These are phyloP conservation scores for Pseudogymnoascus sp. DNA, from an alignment of 2,329 filamentous ascomycete genomes.

Conservation along the genomic window DNA sequence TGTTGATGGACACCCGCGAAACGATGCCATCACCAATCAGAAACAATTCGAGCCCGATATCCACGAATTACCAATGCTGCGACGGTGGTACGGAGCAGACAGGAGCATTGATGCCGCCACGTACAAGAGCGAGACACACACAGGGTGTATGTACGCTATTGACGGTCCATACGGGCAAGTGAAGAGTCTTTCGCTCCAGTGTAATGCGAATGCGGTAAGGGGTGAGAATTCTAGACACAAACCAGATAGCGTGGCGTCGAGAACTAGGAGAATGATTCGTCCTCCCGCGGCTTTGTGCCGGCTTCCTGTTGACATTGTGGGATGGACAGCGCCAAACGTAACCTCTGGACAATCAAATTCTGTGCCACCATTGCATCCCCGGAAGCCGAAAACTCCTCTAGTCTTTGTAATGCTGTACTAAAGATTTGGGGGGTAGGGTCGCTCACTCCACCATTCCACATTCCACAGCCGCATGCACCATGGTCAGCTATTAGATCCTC, in stretches of 20 bases:
- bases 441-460: background rate
- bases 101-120: background rate
- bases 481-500: background rate
- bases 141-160: background rate
- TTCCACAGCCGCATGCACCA: conserved; percentile 6
- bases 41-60: background rate
- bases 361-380: background rate
- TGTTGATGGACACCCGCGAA: background rate
- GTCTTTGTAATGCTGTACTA: conserved; percentile 3
- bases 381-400: background rate
- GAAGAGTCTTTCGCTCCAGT: background rate
- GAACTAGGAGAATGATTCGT: background rate
- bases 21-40: conserved; percentile 5
- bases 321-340: background rate
- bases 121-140: background rate
- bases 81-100: background rate
- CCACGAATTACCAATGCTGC: background rate
- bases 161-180: background rate
- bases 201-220: background rate
- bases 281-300: background rate
- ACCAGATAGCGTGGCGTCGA: background rate
- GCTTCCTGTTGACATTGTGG: background rate
- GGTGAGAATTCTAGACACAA: background rate
- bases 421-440: background rate
- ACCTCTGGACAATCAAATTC: background rate